These are phyloP conservation scores for Trichoderma asperellum DNA, from an alignment of 2,329 filamentous ascomycete species.

Conservation along the genomic window DNA sequence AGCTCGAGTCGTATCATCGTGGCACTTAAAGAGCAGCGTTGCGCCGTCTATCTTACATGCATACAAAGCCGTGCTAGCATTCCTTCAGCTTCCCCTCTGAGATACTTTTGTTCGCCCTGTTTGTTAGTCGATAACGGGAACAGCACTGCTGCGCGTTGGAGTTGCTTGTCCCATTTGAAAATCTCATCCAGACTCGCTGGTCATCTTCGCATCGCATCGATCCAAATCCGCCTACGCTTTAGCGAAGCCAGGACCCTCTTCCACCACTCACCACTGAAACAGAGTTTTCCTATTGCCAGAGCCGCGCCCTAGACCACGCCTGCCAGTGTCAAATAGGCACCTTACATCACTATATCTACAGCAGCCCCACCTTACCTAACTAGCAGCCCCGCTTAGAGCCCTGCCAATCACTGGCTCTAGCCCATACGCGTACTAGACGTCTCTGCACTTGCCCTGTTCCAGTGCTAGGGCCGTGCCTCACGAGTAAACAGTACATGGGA, in stretches of 20 bases:
- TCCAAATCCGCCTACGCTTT: neutral
- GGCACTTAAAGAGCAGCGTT: neutral
- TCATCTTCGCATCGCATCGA: neutral
- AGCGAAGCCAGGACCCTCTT: neutral
- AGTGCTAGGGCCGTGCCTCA: neutral
- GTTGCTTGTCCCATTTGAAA: neutral
- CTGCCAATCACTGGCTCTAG: neutral
- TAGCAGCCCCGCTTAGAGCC: neutral
- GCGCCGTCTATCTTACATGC: constrained; percentile 21
- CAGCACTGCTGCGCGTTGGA: neutral
- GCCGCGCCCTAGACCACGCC: neutral
- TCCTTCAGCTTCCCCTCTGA: neutral
- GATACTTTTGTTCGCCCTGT: constrained; percentile 3
- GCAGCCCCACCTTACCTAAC: constrained; percentile 7
- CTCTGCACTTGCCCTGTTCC: neutral
- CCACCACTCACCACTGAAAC: neutral
- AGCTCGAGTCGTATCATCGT: neutral
- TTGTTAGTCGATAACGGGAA: neutral
- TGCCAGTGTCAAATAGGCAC: too few species aligned
- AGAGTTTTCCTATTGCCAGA: neutral
- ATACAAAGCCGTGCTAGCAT: neutral
- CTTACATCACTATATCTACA: neutral
- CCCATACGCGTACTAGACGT: neutral
- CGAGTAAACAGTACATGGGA: constrained; percentile 9
- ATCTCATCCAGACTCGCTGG: neutral